These are phyloP conservation scores for Talaromyces sp. DNA, from an alignment of 2,329 filamentous ascomycete genomes.

Conservation along the genomic window DNA sequence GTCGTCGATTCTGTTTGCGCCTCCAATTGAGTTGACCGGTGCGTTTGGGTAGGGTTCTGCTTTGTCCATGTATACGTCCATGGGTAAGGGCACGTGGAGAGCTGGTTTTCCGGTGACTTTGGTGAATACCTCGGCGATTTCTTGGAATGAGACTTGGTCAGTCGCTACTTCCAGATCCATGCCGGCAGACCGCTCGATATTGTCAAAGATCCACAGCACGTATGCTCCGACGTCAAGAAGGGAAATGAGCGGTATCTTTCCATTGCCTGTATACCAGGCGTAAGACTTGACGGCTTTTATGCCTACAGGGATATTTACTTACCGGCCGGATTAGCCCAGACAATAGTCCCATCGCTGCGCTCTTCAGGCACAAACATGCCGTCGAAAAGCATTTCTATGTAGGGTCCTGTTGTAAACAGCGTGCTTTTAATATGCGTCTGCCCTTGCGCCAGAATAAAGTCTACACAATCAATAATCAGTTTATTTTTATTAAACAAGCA, in stretches of 20 bases:
- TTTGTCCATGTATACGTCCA: constrained; percentile 6
- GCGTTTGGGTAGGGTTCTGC: constrained; percentile 6
- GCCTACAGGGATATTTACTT: neutral
- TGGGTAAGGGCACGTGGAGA: constrained; percentile 1
- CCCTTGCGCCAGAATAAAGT: constrained; percentile 7
- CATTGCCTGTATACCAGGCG: neutral
- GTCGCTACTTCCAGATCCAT: constrained; percentile 14
- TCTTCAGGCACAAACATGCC: constrained; percentile 13
- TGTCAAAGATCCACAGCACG: constrained; percentile 15
- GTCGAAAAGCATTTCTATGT: constrained; percentile 38
- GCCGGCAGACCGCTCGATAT: constrained; percentile 10
- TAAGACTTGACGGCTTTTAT: neutral
- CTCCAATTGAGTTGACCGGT: constrained; percentile 4
- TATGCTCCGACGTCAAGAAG: constrained; percentile 17
- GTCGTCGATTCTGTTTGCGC: constrained; percentile 1
- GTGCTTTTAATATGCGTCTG: constrained; percentile 12
- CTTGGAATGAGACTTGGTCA: constrained; percentile 10
- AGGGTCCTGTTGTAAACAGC: constrained; percentile 41
- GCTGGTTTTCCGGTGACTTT: constrained; percentile 7
- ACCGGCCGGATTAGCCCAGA: constrained; percentile 12
- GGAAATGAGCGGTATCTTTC: constrained; percentile 12
- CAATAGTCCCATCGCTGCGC: constrained; percentile 13
- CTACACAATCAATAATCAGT: neutral
- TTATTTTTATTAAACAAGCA: neutral
- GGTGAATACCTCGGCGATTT: constrained; percentile 3